Percentiles rank a stretch among this genome's conserved stretches.
phyloP scores from a whole-genome alignment of 2,329 filamentous ascomycete genomes.

The Chalara sp. region DNA sequence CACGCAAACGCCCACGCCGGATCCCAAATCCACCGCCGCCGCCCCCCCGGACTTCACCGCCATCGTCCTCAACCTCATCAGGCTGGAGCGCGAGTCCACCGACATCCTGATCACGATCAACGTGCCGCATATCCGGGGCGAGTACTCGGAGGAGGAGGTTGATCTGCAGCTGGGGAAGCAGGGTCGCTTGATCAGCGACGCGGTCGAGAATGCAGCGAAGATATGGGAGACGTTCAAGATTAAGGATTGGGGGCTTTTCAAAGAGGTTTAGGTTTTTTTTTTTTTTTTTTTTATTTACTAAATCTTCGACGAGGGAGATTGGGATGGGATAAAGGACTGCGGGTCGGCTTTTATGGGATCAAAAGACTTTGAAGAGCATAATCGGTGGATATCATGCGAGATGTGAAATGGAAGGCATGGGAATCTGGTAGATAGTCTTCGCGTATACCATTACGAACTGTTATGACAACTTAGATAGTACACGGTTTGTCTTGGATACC shows the following conservation, averaged over 20 bases:
- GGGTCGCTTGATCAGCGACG: constrained; percentile 61
- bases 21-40: constrained; percentile 25
- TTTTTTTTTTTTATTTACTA: no score
- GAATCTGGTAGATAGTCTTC: no score
- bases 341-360: no score
- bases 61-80: constrained; percentile 69
- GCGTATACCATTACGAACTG: no score
- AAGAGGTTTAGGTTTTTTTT: constrained; percentile 25
- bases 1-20: constrained; percentile 44
- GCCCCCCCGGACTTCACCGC: constrained; percentile 52
- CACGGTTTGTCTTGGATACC: no score
- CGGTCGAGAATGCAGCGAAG: constrained; percentile 57
- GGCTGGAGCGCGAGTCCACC: constrained; percentile 67
- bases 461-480: no score
- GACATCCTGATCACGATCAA: constrained; percentile 85
- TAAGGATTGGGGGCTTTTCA: constrained; percentile 69
- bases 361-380: no score
- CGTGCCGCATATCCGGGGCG: constrained; percentile 72
- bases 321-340: no score
- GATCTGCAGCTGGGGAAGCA: constrained; percentile 58
- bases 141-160: constrained; percentile 67
- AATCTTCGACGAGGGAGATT: no score
- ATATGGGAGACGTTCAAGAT: constrained; percentile 72
- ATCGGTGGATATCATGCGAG: no score
- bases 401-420: no score